Conservation (phyloP, 306 rosid species). For the Vachellia pachyceras region DNA sequence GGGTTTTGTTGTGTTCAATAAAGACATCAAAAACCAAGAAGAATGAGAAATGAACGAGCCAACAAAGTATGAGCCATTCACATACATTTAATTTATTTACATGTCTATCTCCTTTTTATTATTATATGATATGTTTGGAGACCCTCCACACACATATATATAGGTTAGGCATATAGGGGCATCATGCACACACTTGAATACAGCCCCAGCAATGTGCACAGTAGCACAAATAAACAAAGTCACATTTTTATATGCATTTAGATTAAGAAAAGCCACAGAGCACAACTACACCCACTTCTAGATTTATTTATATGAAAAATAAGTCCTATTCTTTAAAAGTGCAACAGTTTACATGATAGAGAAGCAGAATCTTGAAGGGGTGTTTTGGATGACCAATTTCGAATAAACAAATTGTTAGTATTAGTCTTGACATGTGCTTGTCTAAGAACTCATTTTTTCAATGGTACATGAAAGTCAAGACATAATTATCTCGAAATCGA, state of each 20-base stretch:
- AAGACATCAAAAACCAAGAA: conserved; percentile 45
- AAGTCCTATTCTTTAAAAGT: too few relatives aligned
- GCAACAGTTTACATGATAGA: too few relatives aligned
- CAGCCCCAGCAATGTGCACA: conserved; percentile 37
- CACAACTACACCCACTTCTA: conserved; percentile 21
- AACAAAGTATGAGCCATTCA: not conserved
- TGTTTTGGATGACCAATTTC: too few relatives aligned
- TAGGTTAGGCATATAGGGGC: conserved; percentile 47
- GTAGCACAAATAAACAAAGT: conserved; percentile 5
- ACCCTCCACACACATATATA: not conserved
- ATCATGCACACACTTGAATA: conserved; percentile 55
- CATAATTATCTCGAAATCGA: too few relatives aligned
- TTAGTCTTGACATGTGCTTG: too few relatives aligned
- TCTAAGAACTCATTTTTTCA: too few relatives aligned
- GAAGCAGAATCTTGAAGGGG: too few relatives aligned
- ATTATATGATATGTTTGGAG: conserved; percentile 1
- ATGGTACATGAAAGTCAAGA: too few relatives aligned
- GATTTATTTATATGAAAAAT: not conserved
- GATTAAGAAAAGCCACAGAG: conserved; percentile 1
- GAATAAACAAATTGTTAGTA: too few relatives aligned
- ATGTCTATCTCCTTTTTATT: too few relatives aligned
- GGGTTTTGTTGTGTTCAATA: conserved; percentile 49
- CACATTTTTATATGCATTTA: not conserved
- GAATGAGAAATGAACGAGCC: not conserved
- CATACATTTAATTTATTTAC: too few relatives aligned